These are phyloP conservation scores for Tephrocybe sp. DNA, from an alignment of 768 basidiomycete species.

Conservation along the genomic window DNA sequence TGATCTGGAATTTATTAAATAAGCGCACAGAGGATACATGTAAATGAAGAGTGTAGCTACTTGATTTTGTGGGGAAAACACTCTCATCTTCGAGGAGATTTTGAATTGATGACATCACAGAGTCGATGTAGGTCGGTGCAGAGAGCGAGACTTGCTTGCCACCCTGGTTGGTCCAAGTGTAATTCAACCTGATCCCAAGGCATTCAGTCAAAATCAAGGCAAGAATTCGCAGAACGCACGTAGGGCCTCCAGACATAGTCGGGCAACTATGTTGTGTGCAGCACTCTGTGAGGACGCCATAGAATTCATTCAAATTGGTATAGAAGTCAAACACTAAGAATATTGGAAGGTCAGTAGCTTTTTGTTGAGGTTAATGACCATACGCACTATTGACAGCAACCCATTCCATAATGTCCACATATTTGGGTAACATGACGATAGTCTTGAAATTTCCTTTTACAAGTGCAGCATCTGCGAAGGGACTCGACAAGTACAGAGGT, in stretches of 20 bases:
- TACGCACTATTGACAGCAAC: conserved; percentile 88
- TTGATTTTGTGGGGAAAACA: conserved; percentile 94
- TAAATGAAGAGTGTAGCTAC: conserved; percentile 37
- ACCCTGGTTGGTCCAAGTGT: conserved; percentile 91
- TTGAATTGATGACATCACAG: conserved; percentile 96
- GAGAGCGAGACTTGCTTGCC: conserved; percentile 63
- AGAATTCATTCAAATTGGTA: conserved; percentile 95
- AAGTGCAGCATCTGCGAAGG: conserved; percentile 92
- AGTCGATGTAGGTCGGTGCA: conserved; percentile 96
- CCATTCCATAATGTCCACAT: conserved; percentile 96
- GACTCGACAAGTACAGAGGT: conserved; percentile 87
- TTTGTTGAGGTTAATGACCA: not conserved
- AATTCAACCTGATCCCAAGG: conserved; percentile 64
- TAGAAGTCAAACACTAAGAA: conserved; percentile 92
- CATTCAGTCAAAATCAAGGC: not conserved
- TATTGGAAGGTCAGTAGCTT: not conserved
- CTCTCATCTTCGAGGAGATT: conserved; percentile 92
- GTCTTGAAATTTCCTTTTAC: conserved; percentile 99
- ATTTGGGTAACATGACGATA: conserved; percentile 94
- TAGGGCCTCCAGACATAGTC: conserved; percentile 85
- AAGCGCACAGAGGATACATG: not conserved
- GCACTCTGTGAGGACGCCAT: conserved; percentile 89
- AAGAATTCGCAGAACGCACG: conserved; percentile 43
- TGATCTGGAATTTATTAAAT: conserved; percentile 54
- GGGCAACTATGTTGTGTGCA: conserved; percentile 91